A percentile compares a stretch with the other conserved stretches of the same genome.
Evolutionary conservation across 257 asterid genomes (phyloP).

Genomic region (Capsicum rhomboideum): DNA sequence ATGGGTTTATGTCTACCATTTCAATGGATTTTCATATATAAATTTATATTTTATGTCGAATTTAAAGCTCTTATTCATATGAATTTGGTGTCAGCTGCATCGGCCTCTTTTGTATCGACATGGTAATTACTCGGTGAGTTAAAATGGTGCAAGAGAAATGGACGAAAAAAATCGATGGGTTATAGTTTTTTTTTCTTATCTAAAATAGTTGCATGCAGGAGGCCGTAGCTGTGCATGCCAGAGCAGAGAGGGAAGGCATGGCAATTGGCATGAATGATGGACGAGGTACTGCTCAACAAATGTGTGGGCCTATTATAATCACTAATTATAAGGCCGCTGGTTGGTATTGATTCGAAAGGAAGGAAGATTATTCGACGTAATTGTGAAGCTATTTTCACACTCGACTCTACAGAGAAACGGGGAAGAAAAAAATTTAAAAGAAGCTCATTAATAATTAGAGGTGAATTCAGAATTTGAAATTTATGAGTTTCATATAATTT

Average conservation of each 20-base stretch:
- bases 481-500: too few relatives aligned
- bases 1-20: background rate
- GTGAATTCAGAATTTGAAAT: too few relatives aligned
- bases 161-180: background rate
- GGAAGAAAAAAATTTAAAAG: too few relatives aligned
- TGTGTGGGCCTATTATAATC: background rate
- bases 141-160: background rate
- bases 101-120: background rate
- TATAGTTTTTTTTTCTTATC: too few relatives aligned
- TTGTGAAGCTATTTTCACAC: background rate
- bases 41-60: background rate
- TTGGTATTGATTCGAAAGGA: conserved; percentile 2
- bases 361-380: conserved; percentile 1
- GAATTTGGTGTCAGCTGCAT: background rate
- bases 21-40: background rate
- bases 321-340: background rate
- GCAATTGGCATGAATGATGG: background rate
- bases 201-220: background rate
- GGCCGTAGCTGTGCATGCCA: background rate
- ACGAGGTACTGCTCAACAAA: background rate
- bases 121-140: too few relatives aligned
- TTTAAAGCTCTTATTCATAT: background rate
- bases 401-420: too few relatives aligned
- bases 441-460: too few relatives aligned
- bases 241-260: too few relatives aligned